Base-by-base conservation (phyloP, 169 alveolate species). In the Plasmodium falciparum region DNA sequence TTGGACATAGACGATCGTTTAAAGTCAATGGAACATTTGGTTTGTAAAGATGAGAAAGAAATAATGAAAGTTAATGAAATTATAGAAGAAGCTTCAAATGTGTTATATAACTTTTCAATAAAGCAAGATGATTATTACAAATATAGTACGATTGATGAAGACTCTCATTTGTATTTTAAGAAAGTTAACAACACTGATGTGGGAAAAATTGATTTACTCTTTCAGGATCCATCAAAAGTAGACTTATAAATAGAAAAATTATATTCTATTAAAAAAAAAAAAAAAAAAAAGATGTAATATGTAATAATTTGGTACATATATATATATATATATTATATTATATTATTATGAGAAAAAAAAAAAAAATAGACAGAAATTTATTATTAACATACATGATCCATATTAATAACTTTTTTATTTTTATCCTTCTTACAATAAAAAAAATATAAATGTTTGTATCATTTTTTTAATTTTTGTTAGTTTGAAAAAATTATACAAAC, bases 171-270 rank as follows among this genome's bases (percentile, higher is more conserved):
- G 29, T 78, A 78, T 78, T 78, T 78, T 59, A 78, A 78, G 54
- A 78, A 66, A 78, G 58, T 78, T 39, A 63, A 83, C 2, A 70
- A 83, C 17, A 62, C 43, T n/a, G 91, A 83, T 26, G 83, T 83
- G 17, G 91, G 85, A 33, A 83, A 83, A 39, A 80, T 83, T 8
- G 47, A 43, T 26, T 66, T 83, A 39, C 17, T 24, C 12, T 43
- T 83, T 47, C 73, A 24, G 11, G 83, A 83, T 73, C n/a, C 59
- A 22, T 29, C 72, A 29, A 83, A 70, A 26, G 91, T 83, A 83
- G 39, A 17, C n/a, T 3, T 15, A 52, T 13, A 52, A 13, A 15
- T 4, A 52, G 9, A 52, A 52, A 52, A 52, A 2, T 17, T 12
- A 17, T 15, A 61, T 20, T 24, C 3, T 66, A 33, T 33, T 33